Evolutionary conservation across 257 asterid genomes (phyloP).

Genomic region (Rhazya stricta): DNA sequence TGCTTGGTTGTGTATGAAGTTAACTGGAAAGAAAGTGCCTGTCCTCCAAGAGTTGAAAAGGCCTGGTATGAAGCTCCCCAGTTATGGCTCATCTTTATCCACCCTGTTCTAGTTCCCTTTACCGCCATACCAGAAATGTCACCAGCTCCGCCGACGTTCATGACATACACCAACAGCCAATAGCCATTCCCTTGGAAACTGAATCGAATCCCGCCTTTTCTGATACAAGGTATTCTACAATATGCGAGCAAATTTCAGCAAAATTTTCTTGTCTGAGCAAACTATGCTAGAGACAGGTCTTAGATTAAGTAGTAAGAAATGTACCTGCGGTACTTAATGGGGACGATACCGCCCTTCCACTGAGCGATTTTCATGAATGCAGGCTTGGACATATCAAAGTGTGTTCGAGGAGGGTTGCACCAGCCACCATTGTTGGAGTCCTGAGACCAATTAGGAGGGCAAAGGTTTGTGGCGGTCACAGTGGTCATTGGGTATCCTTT

Average conservation of each 20-base stretch:
- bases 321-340: slow-evolving; percentile 64
- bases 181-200: slow-evolving; percentile 70
- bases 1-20: slow-evolving; percentile 57
- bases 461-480: slow-evolving; percentile 71
- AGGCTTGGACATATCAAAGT: slow-evolving; percentile 80
- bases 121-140: slow-evolving; percentile 62
- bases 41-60: slow-evolving; percentile 57
- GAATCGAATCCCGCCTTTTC: slow-evolving; percentile 51
- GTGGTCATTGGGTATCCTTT: slow-evolving; percentile 49
- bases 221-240: slow-evolving; percentile 49
- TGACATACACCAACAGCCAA: slow-evolving; percentile 73
- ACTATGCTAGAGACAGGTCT: too few relatives aligned
- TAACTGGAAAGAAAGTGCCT: slow-evolving; percentile 60
- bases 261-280: background rate
- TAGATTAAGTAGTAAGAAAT: background rate
- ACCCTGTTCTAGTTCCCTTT: slow-evolving; percentile 63
- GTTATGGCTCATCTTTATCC: slow-evolving; percentile 92
- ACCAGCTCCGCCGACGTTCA: slow-evolving; percentile 76
- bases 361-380: slow-evolving; percentile 80
- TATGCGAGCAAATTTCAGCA: background rate
- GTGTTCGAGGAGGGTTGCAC: slow-evolving; percentile 90
- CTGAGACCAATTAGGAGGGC: slow-evolving; percentile 76
- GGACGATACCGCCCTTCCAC: slow-evolving; percentile 75
- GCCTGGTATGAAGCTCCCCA: slow-evolving; percentile 95
- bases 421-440: slow-evolving; percentile 77